Evolutionary conservation across 2,329 filamentous ascomycete genomes (phyloP), one percentile per base, ranked within the genome.

Genomic region (Pyrenophora seminiperda): DNA sequence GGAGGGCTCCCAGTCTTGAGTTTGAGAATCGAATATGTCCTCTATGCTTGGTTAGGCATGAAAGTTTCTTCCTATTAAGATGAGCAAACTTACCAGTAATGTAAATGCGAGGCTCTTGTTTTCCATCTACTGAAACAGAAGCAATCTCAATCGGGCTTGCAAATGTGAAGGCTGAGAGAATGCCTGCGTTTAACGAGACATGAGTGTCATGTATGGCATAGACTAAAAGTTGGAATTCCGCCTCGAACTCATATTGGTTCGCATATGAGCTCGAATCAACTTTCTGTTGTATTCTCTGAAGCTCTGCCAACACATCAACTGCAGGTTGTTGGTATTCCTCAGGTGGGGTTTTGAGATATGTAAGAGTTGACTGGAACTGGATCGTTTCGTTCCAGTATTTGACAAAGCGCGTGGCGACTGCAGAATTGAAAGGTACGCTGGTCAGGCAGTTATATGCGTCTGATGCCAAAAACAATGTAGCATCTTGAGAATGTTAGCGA

Each of bases 361-460:
- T 67, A 7, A 77, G 54, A 1, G 76, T 77, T 47, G 68, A 75
- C 38, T 79, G 76, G 36, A 77, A 77, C 41, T 77, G 73, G 1
- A 80, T 41, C 0, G 76, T 78, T 13, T 75, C 68, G 50, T 77
- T 77, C 44, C 73, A 75, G 50, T 80, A 80, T 5, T 72, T 52
- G 4, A 80, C 49, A 47, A 80, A 77, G 1, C 74, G 64, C 5
- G 69, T 59, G 2, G 77, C 77, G 1, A 77, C 73, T 5, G 73
- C 76, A 3, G 68, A 19, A 41, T 77, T 73, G 56, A 81, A 78
- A 0, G 79, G 77, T 5, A 80, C 74, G 18, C 63, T 75, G 2
- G 56, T 70, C 7, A 80, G 64, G 50, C 79, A 81, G 27, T 38
- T 41, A 27, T 53, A 60, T 5, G 45, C 57, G 13, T 53, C 41